phyloP scores from a whole-genome alignment of 257 asterid species.

The Forsythia suspensa region DNA sequence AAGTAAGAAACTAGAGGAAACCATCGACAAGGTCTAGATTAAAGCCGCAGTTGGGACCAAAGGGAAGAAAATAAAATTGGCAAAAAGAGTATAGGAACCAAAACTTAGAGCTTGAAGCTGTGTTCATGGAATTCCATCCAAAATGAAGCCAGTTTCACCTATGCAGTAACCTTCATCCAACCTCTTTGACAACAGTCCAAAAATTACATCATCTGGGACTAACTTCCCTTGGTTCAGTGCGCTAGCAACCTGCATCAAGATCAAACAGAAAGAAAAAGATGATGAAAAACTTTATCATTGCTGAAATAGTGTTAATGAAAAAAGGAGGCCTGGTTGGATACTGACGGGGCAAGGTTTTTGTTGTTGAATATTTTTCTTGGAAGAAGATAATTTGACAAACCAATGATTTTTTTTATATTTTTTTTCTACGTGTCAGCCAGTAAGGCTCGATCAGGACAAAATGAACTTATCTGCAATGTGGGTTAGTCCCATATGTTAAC shows the following conservation, averaged over 20 bases:
- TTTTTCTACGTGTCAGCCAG: no score
- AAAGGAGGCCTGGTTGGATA: no score
- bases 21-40: no score
- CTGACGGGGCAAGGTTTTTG: no score
- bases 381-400: no score
- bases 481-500: no score
- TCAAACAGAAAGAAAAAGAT: not conserved
- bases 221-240: constrained; percentile 77
- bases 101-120: constrained; percentile 75
- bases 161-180: constrained; percentile 77
- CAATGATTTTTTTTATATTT: no score
- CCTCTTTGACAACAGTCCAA: constrained; percentile 71
- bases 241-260: constrained; percentile 49
- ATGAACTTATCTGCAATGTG: no score
- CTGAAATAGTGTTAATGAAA: not conserved
- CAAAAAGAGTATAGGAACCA: not conserved
- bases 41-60: not conserved
- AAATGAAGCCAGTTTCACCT: constrained; percentile 87
- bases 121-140: constrained; percentile 91
- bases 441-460: no score
- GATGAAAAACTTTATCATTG: not conserved
- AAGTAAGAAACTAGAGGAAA: not conserved
- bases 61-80: not conserved
- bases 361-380: no score
- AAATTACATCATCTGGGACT: constrained; percentile 75